Evolutionary conservation across 1,284 basidiomycete genomes (phyloP), one percentile per base, ranked within the genome.

Genomic region (Malassezia pachydermatis): DNA sequence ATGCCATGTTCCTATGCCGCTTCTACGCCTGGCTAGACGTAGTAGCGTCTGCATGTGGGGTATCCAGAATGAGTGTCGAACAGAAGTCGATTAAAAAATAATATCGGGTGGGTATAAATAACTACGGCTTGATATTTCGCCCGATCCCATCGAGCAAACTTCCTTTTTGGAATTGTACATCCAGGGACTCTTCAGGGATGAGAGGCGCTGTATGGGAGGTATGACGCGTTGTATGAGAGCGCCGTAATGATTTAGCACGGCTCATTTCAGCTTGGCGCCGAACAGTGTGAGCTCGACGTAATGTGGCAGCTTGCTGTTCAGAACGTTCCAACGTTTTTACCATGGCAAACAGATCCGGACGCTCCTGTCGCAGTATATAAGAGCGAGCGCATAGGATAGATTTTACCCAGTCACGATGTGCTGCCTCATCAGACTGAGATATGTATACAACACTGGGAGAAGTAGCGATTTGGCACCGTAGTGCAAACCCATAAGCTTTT

Each of bases 321-420:
- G 41, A 22, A 3, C 41, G 41, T 23, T 43, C 41, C 11, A 34
- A 16, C 5, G 29, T 14, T 10, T 25, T 19, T 13, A 30, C 41
- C 19, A 23, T 16, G 7, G 4, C n/a, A 19, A 71, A 67, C 4
- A 71, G 50, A 9, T 60, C 55, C 10, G 65, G 57, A 29, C 55
- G 55, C 39, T 72, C 69, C 43, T 67, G 66, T 5, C 54, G 42
- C 40, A 72, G 32, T n/a, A 70, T 54, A 43, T 70, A 72, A 6
- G 65, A 63, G 30, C 64, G 57, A 7, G 65, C 67, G 36, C 62
- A 60, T 23, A 63, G 27, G 16, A 67, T 63, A 5, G 62, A 55
- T 8, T 58, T 56, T 9, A 69, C 59, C 69, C 69, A 72, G 46
- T 68, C 61, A 14, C 63, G 58, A 30, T 67, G 63, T 4, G 69